phyloP scores from a whole-genome alignment of 1,139 yeast genomes.

The Saccharomyces hybrid region DNA sequence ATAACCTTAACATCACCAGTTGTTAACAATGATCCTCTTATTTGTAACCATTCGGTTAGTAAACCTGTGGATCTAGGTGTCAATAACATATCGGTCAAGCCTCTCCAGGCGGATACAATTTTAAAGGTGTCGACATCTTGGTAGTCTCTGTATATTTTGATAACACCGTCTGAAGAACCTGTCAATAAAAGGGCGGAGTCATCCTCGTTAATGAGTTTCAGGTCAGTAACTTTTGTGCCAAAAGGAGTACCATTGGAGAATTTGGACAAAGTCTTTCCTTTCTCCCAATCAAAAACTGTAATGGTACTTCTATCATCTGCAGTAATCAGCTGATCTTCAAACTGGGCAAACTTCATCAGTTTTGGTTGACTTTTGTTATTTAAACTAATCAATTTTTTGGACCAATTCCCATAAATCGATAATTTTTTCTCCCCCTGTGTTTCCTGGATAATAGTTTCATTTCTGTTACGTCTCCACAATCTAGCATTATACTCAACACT shows the following conservation, averaged over 20 bases:
- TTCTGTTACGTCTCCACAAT: constrained; percentile 84
- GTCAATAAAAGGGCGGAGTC: constrained; percentile 77
- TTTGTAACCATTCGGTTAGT: constrained; percentile 94
- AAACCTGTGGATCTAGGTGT: constrained; percentile 81
- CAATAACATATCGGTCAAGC: constrained; percentile 71
- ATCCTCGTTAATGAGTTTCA: constrained; percentile 84
- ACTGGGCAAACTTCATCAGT: constrained; percentile 74
- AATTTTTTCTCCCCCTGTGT: constrained; percentile 86
- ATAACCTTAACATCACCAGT: constrained; percentile 94
- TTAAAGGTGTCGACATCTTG: constrained; percentile 50
- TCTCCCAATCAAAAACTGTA: constrained; percentile 85
- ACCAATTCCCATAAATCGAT: constrained; percentile 85
- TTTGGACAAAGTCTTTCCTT: constrained; percentile 46
- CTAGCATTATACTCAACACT: constrained; percentile 77
- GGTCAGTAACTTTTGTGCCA: constrained; percentile 82
- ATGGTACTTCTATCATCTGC: constrained; percentile 81
- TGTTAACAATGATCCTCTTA: constrained; percentile 81
- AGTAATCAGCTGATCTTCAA: constrained; percentile 74
- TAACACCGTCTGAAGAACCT: constrained; percentile 91
- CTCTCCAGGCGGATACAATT: constrained; percentile 86
- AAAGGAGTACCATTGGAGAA: constrained; percentile 81
- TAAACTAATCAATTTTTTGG: constrained; percentile 48
- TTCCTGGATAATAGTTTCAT: constrained; percentile 75
- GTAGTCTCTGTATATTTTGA: constrained; percentile 75
- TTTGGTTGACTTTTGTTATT: constrained; percentile 78